phyloP scores from a whole-genome alignment of 179 eudicot genomes.

The Silene vulgaris region DNA sequence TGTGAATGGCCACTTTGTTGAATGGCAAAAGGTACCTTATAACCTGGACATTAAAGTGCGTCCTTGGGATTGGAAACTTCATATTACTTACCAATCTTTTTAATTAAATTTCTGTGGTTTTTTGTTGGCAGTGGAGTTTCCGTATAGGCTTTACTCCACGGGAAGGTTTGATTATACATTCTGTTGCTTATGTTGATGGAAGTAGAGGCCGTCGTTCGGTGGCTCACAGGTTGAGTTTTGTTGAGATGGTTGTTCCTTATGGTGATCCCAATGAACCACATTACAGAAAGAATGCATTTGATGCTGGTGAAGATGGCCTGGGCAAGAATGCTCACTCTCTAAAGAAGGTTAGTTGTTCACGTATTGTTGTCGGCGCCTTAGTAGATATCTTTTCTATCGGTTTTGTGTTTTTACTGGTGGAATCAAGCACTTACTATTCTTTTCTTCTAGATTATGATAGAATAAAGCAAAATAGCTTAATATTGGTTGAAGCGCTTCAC shows the following conservation, averaged over 20 bases:
- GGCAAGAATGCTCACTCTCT: conserved; percentile 94
- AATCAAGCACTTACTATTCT: background rate
- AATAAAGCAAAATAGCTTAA: background rate
- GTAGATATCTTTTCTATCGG: background rate
- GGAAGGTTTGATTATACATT: conserved; percentile 81
- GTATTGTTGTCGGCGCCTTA: background rate
- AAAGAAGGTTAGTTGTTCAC: conserved; percentile 55
- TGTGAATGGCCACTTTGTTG: conserved; percentile 75
- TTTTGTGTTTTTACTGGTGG: background rate
- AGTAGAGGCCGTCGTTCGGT: conserved; percentile 82
- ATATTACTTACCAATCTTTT: conserved; percentile 11
- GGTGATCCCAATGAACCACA: conserved; percentile 97
- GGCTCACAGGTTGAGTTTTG: conserved; percentile 90
- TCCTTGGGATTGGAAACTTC: conserved; percentile 13
- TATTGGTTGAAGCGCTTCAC: too few relatives aligned
- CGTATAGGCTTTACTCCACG: conserved; percentile 83
- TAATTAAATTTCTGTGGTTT: conserved; percentile 2
- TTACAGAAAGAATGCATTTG: conserved; percentile 94
- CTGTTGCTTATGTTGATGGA: conserved; percentile 88
- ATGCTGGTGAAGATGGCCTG: conserved; percentile 96
- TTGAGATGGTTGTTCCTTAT: conserved; percentile 95
- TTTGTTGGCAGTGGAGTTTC: conserved; percentile 69
- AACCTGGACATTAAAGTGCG: background rate
- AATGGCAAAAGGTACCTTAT: conserved; percentile 84
- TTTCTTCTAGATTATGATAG: background rate